A percentile compares a stretch with the other conserved stretches of the same genome.
Evolutionary conservation across 23 red algal species (phyloP).

Genomic region (Gracilaria vermiculophylla): DNA sequence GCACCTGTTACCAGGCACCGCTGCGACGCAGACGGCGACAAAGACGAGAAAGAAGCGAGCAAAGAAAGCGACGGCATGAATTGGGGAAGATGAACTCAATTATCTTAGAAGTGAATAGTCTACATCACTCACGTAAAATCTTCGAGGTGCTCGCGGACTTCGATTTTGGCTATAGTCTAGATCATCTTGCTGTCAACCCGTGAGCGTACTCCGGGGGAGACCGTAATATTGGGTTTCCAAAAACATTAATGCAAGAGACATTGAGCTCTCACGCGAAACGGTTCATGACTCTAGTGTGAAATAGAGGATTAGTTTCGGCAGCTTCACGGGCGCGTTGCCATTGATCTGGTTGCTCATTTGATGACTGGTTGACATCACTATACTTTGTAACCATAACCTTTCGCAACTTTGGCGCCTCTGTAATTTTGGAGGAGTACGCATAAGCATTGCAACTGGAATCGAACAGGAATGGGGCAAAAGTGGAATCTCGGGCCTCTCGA

Average conservation of each 20-base stretch:
- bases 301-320: conserved; percentile 48
- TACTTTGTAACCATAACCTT: conserved; percentile 66
- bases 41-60: conserved; percentile 55
- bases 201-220: not conserved
- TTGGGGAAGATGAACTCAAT: no score
- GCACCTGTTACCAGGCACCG: conserved; percentile 74
- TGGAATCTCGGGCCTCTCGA: conserved; percentile 14
- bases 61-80: conserved; percentile 61
- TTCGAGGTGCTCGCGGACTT: conserved; percentile 11
- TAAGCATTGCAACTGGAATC: conserved; percentile 28
- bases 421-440: conserved; percentile 54
- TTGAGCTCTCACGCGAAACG: conserved; percentile 15
- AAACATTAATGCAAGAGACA: not conserved
- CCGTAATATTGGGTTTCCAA: not conserved
- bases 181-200: no score
- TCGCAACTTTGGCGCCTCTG: conserved; percentile 46
- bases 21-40: not conserved
- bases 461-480: conserved; percentile 65
- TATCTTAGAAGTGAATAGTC: not conserved
- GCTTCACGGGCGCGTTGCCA: conserved; percentile 43
- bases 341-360: not conserved
- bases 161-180: conserved; percentile 10
- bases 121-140: not conserved
- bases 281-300: conserved; percentile 71
- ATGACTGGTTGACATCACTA: not conserved